Base-by-base conservation (phyloP, 495 filamentous ascomycete genomes). In the Ascobolus immersus region DNA sequence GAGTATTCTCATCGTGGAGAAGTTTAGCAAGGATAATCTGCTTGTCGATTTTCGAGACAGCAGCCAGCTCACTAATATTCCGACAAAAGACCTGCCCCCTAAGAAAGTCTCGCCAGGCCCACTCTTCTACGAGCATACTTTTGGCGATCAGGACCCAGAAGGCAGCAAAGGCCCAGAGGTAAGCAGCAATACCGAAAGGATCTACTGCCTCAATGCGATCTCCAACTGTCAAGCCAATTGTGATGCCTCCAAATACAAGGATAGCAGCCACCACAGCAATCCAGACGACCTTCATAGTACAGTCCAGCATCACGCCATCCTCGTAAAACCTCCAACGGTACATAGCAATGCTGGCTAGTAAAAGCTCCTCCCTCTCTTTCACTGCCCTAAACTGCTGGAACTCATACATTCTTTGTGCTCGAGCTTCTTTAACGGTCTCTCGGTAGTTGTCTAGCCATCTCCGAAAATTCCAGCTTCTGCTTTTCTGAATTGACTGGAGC, bases 71-170 rank as follows among this genome's bases (percentile, higher is more conserved):
- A 2, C 32, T 44, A 0, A 56, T 49, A 34, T 27, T 39, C 15
- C 28, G 9, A 34, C 53, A 56, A 0, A 40, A 13, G 5, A 55
- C 51, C 4, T 38, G 34, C 0, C 40, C 24, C 13, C 39, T 35
- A 1, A 54, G 35, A 15, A 56, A 56, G 28, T 53, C 49, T 31
- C 45, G 44, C 51, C 50, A 55, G 1, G 45, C 39, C 53, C 52
- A 55, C n/a, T 53, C 34, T 12, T 44, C 35, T 1, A 55, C 53
- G 2, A 40, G 28, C 5, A 43, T 8, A n/a, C 42, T 45, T 35
- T 55, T 55, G 17, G 32, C 34, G 0, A 53, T 28, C 5, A 56
- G 28, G 0, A 55, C 2, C 4, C 52, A n/a, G 23, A 56, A 50
- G 1, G 38, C 52, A 2, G 50, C 44, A 7, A 55, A 15, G 1